Conservation (phyloP, 768 basidiomycete genomes). For the Mrakia blollopis region DNA sequence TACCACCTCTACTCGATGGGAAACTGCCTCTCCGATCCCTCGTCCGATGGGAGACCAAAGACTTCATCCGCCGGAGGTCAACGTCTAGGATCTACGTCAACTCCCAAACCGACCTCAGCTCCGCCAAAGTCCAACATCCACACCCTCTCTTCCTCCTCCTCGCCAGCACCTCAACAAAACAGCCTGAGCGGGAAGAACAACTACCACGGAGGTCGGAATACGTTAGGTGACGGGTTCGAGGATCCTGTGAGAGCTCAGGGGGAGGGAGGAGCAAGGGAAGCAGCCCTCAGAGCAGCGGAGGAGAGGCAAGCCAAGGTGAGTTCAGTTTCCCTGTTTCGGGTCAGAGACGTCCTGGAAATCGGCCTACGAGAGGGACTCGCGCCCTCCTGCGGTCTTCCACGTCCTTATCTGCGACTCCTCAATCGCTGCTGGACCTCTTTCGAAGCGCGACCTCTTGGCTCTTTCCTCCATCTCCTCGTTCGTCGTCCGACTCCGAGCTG, state of each 20-base stretch:
- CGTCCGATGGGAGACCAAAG: background rate
- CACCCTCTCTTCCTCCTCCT: background rate
- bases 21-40: slow-evolving; percentile 29
- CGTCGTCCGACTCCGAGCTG: background rate
- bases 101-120: slow-evolving; percentile 10
- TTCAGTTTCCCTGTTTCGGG: too few species aligned
- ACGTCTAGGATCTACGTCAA: slow-evolving; percentile 18
- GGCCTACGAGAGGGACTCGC: too few species aligned
- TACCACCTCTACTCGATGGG: slow-evolving; percentile 13
- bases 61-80: slow-evolving; percentile 14
- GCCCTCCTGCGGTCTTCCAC: too few species aligned
- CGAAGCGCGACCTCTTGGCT: too few species aligned
- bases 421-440: background rate
- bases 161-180: background rate
- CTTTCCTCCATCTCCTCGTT: background rate
- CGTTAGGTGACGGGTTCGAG: slow-evolving; percentile 28
- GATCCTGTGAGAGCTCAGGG: slow-evolving; percentile 26
- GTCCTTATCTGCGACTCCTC: too few species aligned
- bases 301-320: slow-evolving; percentile 21
- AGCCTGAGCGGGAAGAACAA: background rate
- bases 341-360: background rate
- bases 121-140: slow-evolving; percentile 13
- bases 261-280: slow-evolving; percentile 19
- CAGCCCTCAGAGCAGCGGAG: slow-evolving; percentile 24
- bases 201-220: slow-evolving; percentile 15